Conservation (phyloP, 2,329 filamentous ascomycete species). For the Venturia nashicola region DNA sequence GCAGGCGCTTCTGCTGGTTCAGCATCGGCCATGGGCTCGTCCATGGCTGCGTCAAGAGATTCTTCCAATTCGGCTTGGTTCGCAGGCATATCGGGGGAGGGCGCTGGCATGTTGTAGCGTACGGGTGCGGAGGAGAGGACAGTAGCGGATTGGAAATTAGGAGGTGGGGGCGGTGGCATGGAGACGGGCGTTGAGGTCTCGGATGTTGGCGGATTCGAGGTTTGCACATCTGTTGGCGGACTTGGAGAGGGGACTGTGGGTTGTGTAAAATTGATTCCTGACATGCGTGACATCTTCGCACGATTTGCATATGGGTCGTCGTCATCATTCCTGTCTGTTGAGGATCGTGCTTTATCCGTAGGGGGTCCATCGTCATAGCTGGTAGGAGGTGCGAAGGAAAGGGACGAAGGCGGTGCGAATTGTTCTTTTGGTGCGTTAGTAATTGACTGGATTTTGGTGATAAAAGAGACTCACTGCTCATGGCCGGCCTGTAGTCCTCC, state of each 20-base stretch:
- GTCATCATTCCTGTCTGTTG: constrained; percentile 38
- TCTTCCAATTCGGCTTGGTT: constrained; percentile 41
- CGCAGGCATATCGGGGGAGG: constrained; percentile 39
- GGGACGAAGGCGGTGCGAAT: constrained; percentile 36
- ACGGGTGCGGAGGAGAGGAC: constrained; percentile 70
- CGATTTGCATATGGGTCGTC: constrained; percentile 59
- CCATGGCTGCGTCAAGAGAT: constrained; percentile 27
- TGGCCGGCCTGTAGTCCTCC: constrained; percentile 4
- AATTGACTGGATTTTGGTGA: not conserved
- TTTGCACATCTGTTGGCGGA: constrained; percentile 6
- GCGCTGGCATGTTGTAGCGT: constrained; percentile 48
- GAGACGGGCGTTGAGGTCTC: constrained; percentile 7
- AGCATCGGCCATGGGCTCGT: constrained; percentile 15
- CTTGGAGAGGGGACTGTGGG: constrained; percentile 4
- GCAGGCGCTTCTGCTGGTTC: constrained; percentile 24
- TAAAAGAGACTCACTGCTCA: constrained; percentile 11
- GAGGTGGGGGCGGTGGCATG: constrained; percentile 13
- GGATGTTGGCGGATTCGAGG: constrained; percentile 8
- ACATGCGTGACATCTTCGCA: constrained; percentile 38
- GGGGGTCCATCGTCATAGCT: constrained; percentile 21
- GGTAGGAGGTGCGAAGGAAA: constrained; percentile 39
- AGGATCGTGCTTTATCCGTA: constrained; percentile 39
- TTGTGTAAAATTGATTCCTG: constrained; percentile 12
- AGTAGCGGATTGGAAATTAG: constrained; percentile 28
- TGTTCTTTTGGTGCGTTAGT: constrained; percentile 21